Evolutionary conservation across 495 filamentous ascomycete species (phyloP).

Genomic region (Hypoxylon crocopeplum): DNA sequence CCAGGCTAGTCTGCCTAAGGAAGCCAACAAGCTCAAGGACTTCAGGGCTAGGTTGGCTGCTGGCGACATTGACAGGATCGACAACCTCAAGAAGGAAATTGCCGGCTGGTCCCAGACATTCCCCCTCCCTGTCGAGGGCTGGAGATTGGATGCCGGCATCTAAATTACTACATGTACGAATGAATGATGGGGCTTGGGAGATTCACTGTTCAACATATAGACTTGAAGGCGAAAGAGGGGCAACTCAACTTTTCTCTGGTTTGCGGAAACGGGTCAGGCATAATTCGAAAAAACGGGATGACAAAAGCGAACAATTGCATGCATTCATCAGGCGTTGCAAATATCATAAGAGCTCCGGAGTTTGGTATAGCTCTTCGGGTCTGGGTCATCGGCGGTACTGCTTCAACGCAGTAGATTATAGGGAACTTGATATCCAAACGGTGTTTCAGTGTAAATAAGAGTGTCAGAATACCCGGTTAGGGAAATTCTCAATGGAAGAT

Average conservation of each 20-base stretch:
- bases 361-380: conserved; percentile 36
- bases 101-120: conserved; percentile 85
- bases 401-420: conserved; percentile 38
- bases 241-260: conserved; percentile 46
- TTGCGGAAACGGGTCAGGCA: conserved; percentile 30
- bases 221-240: conserved; percentile 33
- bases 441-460: conserved; percentile 24
- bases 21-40: conserved; percentile 98
- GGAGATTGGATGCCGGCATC: conserved; percentile 58
- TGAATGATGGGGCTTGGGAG: conserved; percentile 18
- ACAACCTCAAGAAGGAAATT: conserved; percentile 86
- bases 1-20: conserved; percentile 86
- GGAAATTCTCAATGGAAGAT: conserved; percentile 21
- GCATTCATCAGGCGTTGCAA: conserved; percentile 50
- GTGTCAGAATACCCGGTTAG: conserved; percentile 1
- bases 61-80: conserved; percentile 79
- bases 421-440: conserved; percentile 30
- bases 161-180: conserved; percentile 39
- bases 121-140: conserved; percentile 86
- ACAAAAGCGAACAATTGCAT: conserved; percentile 42
- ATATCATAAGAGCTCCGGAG: conserved; percentile 38
- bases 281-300: conserved; percentile 34
- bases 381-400: conserved; percentile 31
- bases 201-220: conserved; percentile 42
- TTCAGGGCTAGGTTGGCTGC: conserved; percentile 90